These are phyloP conservation scores for Malus sieversii DNA, from an alignment of 306 rosid species.

Conservation along the genomic window DNA sequence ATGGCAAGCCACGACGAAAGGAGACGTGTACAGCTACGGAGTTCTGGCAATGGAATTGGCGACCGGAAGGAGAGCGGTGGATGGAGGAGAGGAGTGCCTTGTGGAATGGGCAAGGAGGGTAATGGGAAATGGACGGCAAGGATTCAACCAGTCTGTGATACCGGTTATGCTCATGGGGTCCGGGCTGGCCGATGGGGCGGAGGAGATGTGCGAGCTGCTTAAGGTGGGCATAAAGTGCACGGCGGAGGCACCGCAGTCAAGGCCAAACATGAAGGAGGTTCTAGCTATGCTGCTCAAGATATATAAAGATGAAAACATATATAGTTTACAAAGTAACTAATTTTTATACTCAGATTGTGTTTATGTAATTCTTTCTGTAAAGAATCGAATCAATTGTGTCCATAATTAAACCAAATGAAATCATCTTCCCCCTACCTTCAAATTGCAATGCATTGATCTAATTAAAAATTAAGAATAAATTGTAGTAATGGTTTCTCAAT, in stretches of 20 bases:
- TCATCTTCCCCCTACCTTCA: neutral
- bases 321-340: neutral
- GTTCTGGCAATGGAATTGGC: conserved; percentile 83
- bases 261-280: conserved; percentile 97
- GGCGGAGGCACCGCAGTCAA: conserved; percentile 49
- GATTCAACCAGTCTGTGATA: conserved; percentile 25
- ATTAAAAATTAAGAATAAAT: too few species aligned
- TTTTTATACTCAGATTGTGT: neutral
- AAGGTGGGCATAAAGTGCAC: conserved; percentile 75
- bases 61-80: conserved; percentile 77
- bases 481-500: too few species aligned
- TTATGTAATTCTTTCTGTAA: neutral
- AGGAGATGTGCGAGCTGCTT: conserved; percentile 72
- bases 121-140: conserved; percentile 44
- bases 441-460: neutral
- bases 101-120: conserved; percentile 82
- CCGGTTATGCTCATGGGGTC: conserved; percentile 58
- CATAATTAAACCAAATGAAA: too few species aligned
- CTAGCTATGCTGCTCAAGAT: conserved; percentile 55
- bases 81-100: conserved; percentile 91
- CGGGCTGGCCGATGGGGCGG: conserved; percentile 57
- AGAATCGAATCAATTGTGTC: neutral
- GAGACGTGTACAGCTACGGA: conserved; percentile 90
- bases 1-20: conserved; percentile 90
- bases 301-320: neutral